Base-by-base conservation (phyloP, 257 asterid genomes). In the Marsdenia floribunda region DNA sequence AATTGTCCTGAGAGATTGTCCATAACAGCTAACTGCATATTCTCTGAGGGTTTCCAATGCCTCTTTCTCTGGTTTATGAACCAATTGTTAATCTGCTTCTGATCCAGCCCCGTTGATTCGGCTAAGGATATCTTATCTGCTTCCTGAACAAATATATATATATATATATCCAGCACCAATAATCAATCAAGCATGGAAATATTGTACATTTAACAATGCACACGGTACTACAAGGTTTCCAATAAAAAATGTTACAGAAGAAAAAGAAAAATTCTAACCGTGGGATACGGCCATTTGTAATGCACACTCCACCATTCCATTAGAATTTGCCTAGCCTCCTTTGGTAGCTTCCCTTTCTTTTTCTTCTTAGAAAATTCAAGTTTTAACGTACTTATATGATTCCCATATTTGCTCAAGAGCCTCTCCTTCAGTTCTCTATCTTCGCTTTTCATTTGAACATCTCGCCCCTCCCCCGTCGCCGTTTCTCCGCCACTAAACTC, bases 31-130 rank as follows among this genome's bases (percentile, higher is more conserved):
- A 91, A 68, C 71, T 92, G 98, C 93, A 94, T 92, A 64, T 89
- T 86, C 83, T 93, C 98, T 29, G 97, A 90, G 21, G 98, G 97
- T 52, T 88, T 94, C 98, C 98, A 94, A 69, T 94, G 97, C 54
- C 98, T 76, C 82, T 94, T 94, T 87, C 98, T 86, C 72, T 94
- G 98, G 77, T 93, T 93, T 58, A 93, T 91, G 84, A 93, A 93
- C 98, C 98, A 93, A 71, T 93, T 93, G 87, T 89, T 93, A 40
- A 93, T 93, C 85, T 93, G 98, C 81, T 91, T 93, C 83, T 89
- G 97, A 72, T 93, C 96, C 9, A 94, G 86, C 69, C 97, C 97
- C 38, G 98, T 92, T 63, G 82, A 71, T 73, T 89, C 97, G 0
- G 97, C 98, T 74, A 94, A 74, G 11, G 85, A 81, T 0, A 79